Evolutionary conservation across 495 filamentous ascomycete species (phyloP), one percentile per base, ranked within the genome.

Genomic region (Hypoxylon lenormandii): DNA sequence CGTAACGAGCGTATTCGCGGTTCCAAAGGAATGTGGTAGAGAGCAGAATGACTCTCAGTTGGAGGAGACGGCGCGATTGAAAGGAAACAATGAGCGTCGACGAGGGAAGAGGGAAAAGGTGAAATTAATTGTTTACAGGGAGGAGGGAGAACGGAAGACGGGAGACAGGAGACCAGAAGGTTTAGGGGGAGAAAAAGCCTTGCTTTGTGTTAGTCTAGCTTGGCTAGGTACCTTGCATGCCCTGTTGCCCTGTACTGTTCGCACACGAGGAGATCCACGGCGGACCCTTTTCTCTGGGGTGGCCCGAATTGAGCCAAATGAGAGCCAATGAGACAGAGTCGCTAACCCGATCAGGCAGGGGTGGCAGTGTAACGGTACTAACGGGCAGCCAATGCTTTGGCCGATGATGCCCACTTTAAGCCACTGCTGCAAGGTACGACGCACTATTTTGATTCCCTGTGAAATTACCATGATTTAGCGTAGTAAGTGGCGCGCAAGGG

Each of bases 1-100:
- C 51, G 67, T 71, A 66, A 70, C 68, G 68, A 71, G 53, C 58
- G 68, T 71, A 42, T 56, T 43, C 57, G 68, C 52, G 60, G 73
- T 83, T 83, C 84, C 82, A 85, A 87, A 87, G 62, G 84, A 87
- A 83, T 83, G 84, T 87, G 81, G 76, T 81, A 82, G 84, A 86
- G 83, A 84, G 81, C 55, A 70, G 36, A 60, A 30, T 63, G 69
- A 78, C 80, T 82, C 83, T 85, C 83, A 81, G 78, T 83, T 84
- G 82, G 70, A 72, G 68, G 57, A 68, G 62, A 66, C 71, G 68
- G 65, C 67, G 70, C 66, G 77, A 80, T 50, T 75, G 77, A 72
- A 76, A 74, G 71, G 75, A 74, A 57, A 75, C 69, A 79, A 80
- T 75, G 73, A 79, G 73, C 67, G 53, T 59, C 50, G 74, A 56